Conservation (phyloP, 495 filamentous ascomycete species). For the Hyaloscypha hepaticicola region DNA sequence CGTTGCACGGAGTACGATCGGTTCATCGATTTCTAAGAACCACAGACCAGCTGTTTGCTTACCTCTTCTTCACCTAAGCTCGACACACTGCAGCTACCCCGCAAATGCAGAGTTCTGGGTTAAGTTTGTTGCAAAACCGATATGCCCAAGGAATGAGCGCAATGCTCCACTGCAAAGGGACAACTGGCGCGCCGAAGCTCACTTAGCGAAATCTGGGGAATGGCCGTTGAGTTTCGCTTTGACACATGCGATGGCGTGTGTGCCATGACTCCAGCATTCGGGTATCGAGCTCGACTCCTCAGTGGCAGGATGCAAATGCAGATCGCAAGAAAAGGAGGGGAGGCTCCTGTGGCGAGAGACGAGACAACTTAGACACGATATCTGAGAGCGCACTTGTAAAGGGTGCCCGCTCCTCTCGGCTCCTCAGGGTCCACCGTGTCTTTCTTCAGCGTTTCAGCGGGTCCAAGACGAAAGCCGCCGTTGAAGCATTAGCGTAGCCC, state of each 20-base stretch:
- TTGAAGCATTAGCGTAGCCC: too few relatives aligned
- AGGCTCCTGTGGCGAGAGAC: neutral
- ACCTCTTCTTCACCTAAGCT: neutral
- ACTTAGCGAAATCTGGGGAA: conserved; percentile 23
- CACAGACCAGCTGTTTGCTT: neutral
- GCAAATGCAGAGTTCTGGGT: neutral
- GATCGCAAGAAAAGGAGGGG: neutral
- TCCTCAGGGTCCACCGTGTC: too few relatives aligned
- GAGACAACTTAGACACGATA: too few relatives aligned
- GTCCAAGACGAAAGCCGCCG: too few relatives aligned
- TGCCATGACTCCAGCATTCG: neutral
- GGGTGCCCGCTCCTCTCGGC: too few relatives aligned
- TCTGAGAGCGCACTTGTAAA: too few relatives aligned
- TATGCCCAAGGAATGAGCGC: neutral
- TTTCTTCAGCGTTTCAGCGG: too few relatives aligned
- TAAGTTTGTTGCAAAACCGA: neutral
- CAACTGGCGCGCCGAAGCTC: too few relatives aligned
- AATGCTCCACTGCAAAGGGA: neutral
- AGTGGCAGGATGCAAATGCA: neutral
- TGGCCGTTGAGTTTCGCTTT: neutral
- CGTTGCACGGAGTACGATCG: neutral
- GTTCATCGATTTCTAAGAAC: too few relatives aligned
- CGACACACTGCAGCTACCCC: conserved; percentile 8
- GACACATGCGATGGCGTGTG: conserved; percentile 12
- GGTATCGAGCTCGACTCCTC: neutral